These are phyloP conservation scores for Cladobotryum protrusum DNA, from an alignment of 2,329 filamentous ascomycete species.

Conservation along the genomic window DNA sequence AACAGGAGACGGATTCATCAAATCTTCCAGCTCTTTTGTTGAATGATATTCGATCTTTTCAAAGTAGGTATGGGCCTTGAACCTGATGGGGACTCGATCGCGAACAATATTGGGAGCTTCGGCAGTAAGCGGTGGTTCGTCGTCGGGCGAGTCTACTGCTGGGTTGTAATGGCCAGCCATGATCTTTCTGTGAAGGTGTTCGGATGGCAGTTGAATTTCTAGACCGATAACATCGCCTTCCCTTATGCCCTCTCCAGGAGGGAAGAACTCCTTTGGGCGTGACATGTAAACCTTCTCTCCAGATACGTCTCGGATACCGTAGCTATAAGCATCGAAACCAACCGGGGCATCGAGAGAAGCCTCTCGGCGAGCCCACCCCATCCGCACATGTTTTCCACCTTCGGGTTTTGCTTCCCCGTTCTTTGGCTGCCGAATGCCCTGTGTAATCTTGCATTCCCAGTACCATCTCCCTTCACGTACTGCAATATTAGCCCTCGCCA, in stretches of 20 bases:
- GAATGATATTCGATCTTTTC: slow-evolving; percentile 87
- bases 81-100: slow-evolving; percentile 89
- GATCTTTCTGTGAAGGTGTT: slow-evolving; percentile 80
- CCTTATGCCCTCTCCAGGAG: slow-evolving; percentile 67
- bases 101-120: slow-evolving; percentile 76
- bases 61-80: slow-evolving; percentile 90
- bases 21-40: slow-evolving; percentile 80
- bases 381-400: slow-evolving; percentile 61
- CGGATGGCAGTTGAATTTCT: slow-evolving; percentile 82
- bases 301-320: slow-evolving; percentile 81
- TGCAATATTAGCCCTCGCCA: slow-evolving; percentile 83
- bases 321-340: slow-evolving; percentile 87
- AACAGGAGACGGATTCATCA: slow-evolving; percentile 62
- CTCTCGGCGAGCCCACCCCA: slow-evolving; percentile 81
- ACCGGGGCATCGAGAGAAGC: slow-evolving; percentile 77
- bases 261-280: slow-evolving; percentile 84
- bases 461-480: slow-evolving; percentile 87
- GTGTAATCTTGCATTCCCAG: slow-evolving; percentile 86
- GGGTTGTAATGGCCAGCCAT: slow-evolving; percentile 85
- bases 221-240: slow-evolving; percentile 93
- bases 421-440: slow-evolving; percentile 52
- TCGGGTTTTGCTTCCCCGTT: slow-evolving; percentile 38
- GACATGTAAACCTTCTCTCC: slow-evolving; percentile 94
- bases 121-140: slow-evolving; percentile 47
- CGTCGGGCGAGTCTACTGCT: slow-evolving; percentile 63